Conservation (phyloP, 768 basidiomycete species). For the Mycena leptocephala region DNA sequence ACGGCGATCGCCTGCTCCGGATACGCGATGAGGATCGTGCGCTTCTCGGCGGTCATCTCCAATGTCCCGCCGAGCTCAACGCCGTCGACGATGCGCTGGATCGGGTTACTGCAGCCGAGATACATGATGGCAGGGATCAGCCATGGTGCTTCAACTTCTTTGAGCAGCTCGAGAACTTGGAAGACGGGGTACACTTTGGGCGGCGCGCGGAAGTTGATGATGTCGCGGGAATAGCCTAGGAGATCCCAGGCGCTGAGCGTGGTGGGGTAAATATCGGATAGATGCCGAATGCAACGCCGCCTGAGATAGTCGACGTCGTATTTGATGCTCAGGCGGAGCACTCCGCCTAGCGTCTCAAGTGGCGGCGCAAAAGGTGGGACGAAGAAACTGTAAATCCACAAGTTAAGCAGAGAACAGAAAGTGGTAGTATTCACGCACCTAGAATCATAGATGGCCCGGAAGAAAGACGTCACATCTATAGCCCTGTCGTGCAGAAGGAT, state of each 20-base stretch:
- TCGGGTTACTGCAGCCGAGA: slow-evolving; percentile 26
- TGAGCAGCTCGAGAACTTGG: slow-evolving; percentile 18
- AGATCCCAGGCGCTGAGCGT: slow-evolving; percentile 27
- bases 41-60: slow-evolving; percentile 19
- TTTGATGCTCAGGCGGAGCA: slow-evolving; percentile 30
- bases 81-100: slow-evolving; percentile 30
- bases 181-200: slow-evolving; percentile 25
- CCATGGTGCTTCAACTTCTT: slow-evolving; percentile 24
- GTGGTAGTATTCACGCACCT: slow-evolving; percentile 8
- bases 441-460: slow-evolving; percentile 29
- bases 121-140: slow-evolving; percentile 30
- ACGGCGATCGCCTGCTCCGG: slow-evolving; percentile 14
- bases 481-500: slow-evolving; percentile 31
- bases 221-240: slow-evolving; percentile 23
- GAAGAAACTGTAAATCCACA: slow-evolving; percentile 9
- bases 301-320: slow-evolving; percentile 32
- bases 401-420: neutral
- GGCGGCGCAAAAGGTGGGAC: slow-evolving; percentile 18
- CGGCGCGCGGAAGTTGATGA: slow-evolving; percentile 25
- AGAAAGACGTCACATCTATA: slow-evolving; percentile 18
- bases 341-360: slow-evolving; percentile 15
- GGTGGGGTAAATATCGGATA: slow-evolving; percentile 27
- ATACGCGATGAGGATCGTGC: slow-evolving; percentile 24
- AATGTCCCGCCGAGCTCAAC: slow-evolving; percentile 1
- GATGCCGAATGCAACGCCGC: slow-evolving; percentile 19